A percentile compares a stretch with the other conserved stretches of the same genome.
Conservation (phyloP, 352 stramenopile genomes). For the Globisporangium camurandrum region DNA sequence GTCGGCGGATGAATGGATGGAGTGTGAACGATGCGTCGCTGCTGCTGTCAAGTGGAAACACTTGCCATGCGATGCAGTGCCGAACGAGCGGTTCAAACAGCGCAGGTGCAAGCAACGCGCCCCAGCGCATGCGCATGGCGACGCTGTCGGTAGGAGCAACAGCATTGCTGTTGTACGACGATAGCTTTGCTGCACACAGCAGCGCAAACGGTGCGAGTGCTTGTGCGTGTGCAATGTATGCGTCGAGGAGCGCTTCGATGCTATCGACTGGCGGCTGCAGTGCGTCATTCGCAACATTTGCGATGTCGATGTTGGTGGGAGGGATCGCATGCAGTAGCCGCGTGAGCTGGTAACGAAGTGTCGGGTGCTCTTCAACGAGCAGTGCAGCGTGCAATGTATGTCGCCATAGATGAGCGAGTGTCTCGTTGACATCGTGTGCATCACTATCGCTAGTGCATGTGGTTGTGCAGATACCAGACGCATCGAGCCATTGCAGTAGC, state of each 20-base stretch:
- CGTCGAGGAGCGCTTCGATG: slow-evolving; percentile 28
- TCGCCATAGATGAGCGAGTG: slow-evolving; percentile 23
- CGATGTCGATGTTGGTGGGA: background rate
- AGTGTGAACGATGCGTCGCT: background rate
- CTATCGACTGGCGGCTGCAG: slow-evolving; percentile 6
- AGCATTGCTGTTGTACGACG: slow-evolving; percentile 1
- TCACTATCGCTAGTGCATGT: background rate
- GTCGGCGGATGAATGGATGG: slow-evolving; percentile 1
- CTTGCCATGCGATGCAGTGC: slow-evolving; percentile 20
- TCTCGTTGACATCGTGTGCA: background rate
- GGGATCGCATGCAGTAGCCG: slow-evolving; percentile 13
- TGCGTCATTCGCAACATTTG: background rate
- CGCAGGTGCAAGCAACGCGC: slow-evolving; percentile 24
- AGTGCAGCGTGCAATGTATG: slow-evolving; percentile 25
- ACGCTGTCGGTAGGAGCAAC: slow-evolving; percentile 13
- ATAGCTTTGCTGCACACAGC: slow-evolving; percentile 38
- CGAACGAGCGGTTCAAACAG: slow-evolving; percentile 37
- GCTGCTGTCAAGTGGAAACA: slow-evolving; percentile 7
- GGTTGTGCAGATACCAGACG: background rate
- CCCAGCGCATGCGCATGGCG: slow-evolving; percentile 32
- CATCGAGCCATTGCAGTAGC: slow-evolving; percentile 23
- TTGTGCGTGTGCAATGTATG: slow-evolving; percentile 28
- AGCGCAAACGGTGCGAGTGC: slow-evolving; percentile 23
- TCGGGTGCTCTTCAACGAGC: slow-evolving; percentile 18
- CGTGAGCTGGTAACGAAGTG: slow-evolving; percentile 23